phyloP scores from a whole-genome alignment of 2,329 filamentous ascomycete genomes.

The Pyricularia grisea region DNA sequence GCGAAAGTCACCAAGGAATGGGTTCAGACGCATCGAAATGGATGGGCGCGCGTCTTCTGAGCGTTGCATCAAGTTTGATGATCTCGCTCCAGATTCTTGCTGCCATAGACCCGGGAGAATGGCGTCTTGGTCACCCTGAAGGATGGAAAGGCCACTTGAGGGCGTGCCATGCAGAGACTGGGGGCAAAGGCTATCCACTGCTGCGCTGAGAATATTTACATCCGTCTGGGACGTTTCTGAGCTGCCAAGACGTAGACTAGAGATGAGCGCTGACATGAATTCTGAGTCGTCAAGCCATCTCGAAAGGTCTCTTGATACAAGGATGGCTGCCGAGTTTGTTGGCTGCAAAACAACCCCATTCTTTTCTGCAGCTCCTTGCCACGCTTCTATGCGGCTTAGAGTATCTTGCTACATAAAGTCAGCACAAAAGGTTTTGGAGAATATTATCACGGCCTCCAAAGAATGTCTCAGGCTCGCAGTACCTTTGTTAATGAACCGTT shows the following conservation, averaged over 20 bases:
- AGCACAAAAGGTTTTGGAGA: background rate
- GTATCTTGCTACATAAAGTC: conserved; percentile 7
- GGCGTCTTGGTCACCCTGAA: conserved; percentile 29
- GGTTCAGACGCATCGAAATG: conserved; percentile 30
- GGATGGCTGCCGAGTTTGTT: conserved; percentile 29
- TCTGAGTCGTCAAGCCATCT: conserved; percentile 32
- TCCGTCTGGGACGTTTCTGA: conserved; percentile 9
- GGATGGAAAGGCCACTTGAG: conserved; percentile 38
- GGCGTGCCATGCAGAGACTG: conserved; percentile 18
- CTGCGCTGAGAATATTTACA: conserved; percentile 41
- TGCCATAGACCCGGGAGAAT: conserved; percentile 38
- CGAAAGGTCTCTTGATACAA: conserved; percentile 39
- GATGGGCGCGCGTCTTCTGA: conserved; percentile 27
- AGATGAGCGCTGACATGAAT: conserved; percentile 24
- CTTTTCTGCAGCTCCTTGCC: background rate
- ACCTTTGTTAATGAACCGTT: conserved; percentile 9
- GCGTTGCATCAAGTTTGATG: conserved; percentile 8
- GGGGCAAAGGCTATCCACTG: conserved; percentile 44
- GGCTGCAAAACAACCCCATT: background rate
- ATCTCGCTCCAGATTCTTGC: background rate
- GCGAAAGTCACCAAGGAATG: conserved; percentile 11
- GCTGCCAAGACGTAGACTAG: conserved; percentile 10
- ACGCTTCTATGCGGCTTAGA: conserved; percentile 7
- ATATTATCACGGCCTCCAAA: background rate
- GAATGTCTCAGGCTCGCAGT: background rate